A percentile compares a stretch with the other conserved stretches of the same genome.
These are phyloP conservation scores for Pseudogymnoascus sp. DNA, from an alignment of 2,329 filamentous ascomycete genomes.

Conservation along the genomic window DNA sequence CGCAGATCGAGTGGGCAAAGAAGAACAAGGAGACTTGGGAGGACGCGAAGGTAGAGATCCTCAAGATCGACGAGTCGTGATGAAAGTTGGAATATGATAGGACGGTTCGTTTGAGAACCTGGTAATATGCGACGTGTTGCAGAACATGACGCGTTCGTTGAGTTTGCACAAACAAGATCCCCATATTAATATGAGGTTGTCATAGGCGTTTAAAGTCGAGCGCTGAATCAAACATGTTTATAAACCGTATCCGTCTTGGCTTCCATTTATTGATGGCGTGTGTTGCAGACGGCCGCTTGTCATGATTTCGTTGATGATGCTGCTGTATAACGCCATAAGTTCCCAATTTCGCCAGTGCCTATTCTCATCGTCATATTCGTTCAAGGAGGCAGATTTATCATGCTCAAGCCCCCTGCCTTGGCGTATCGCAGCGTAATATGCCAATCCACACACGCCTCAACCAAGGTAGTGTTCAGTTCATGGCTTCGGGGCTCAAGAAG, in stretches of 20 bases:
- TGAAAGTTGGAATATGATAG: neutral
- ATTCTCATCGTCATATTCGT: neutral
- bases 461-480: neutral
- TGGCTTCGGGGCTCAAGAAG: neutral
- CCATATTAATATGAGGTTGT: neutral
- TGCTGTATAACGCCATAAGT: constrained; percentile 1
- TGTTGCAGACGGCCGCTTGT: neutral
- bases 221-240: neutral
- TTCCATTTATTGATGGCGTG: neutral
- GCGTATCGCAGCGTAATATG: neutral
- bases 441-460: too few species aligned
- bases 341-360: neutral
- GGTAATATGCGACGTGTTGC: neutral
- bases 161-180: neutral
- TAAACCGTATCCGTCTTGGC: neutral
- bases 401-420: neutral
- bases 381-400: neutral
- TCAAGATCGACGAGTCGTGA: constrained; percentile 50
- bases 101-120: neutral
- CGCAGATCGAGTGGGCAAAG: constrained; percentile 67
- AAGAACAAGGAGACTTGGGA: constrained; percentile 67
- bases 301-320: neutral
- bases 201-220: neutral
- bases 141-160: neutral
- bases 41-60: constrained; percentile 61